Evolutionary conservation across 202 grass and related monocot species (phyloP).

Genomic region (Digitaria exilis): DNA sequence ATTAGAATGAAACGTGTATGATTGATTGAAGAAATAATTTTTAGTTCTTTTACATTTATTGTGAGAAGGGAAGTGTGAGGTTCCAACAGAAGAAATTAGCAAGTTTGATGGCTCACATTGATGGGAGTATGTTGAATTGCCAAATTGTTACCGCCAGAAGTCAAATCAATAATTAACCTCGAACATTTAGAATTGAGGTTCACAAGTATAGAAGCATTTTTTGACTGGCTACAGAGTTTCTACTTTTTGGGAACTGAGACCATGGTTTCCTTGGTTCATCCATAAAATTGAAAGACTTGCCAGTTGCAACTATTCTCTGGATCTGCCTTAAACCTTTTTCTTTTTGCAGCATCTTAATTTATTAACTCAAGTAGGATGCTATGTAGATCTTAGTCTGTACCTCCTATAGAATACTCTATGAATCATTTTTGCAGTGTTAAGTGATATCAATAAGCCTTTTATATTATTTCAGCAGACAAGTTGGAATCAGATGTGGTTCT

Average conservation of each 20-base stretch:
- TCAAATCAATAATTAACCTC: conserved; percentile 2
- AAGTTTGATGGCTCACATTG: background rate
- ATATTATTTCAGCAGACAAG: conserved; percentile 8
- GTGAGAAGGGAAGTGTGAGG: background rate
- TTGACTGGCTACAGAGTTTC: background rate
- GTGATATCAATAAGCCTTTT: background rate
- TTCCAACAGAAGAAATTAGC: background rate
- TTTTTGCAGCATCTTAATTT: background rate
- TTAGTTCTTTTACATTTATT: conserved; percentile 7
- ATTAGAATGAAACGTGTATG: conserved; percentile 10
- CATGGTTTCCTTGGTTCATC: background rate
- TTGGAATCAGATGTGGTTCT: conserved; percentile 6
- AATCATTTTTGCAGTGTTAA: background rate
- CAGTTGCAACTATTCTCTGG: conserved; percentile 1
- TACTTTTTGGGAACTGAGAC: background rate
- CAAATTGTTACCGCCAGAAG: conserved; percentile 10
- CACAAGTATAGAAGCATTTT: conserved; percentile 2
- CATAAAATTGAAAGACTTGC: background rate
- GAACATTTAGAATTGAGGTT: background rate
- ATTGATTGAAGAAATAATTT: conserved; percentile 21
- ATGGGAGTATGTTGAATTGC: conserved; percentile 1
- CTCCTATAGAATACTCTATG: background rate
- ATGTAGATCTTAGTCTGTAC: background rate
- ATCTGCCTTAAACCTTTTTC: background rate
- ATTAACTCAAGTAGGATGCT: background rate